Evolutionary conservation across 1,284 basidiomycete species (phyloP), one percentile per base, ranked within the genome.

Genomic region (Ganoderma sp.): DNA sequence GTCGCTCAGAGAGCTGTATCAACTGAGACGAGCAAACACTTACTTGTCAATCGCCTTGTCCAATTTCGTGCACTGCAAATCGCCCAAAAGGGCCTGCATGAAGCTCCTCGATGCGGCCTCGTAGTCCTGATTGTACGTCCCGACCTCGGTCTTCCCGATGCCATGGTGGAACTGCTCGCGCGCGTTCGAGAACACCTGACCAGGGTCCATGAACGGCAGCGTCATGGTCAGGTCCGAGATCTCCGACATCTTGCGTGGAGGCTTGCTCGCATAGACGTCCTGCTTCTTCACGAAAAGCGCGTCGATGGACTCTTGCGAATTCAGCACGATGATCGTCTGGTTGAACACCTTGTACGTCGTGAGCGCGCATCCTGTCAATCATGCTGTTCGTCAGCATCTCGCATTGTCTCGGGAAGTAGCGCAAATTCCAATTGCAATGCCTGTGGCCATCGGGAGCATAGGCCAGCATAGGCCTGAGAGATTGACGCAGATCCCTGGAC

Each of bases 281-380:
- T 71, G 73, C 50, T 75, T 66, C 66, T 76, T 77, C 54, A 69
- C 69, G 68, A 79, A 75, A 25, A 79, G 63, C 57, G 77, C 76
- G 17, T 73, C 70, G 58, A 75, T 75, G 17, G 75, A 70, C 63
- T 73, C 70, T 32, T 67, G 70, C 57, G 77, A 76, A 72, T 77
- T 78, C 61, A 78, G 69, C 32, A 78, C 69, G 69, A 71, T 75
- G 63, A 75, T 62, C 17, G 69, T 69, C 59, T 67, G 63, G 65
- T 70, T 69, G 19, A 73, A 69, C 4, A 75, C 68, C 39, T 66
- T 67, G 39, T 73, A 69, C 50, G 67, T 69, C 66, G 74, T 73
- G 42, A 79, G 66, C 48, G 76, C 73, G 67, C 69, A 70, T 57
- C 50, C 62, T 63, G 22, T 25, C 25, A 42, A 58, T 50, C 17